Percentiles rank a stretch among this genome's conserved stretches.
phyloP scores from a whole-genome alignment of 495 filamentous ascomycete species.

The Penicillium samsonianum region DNA sequence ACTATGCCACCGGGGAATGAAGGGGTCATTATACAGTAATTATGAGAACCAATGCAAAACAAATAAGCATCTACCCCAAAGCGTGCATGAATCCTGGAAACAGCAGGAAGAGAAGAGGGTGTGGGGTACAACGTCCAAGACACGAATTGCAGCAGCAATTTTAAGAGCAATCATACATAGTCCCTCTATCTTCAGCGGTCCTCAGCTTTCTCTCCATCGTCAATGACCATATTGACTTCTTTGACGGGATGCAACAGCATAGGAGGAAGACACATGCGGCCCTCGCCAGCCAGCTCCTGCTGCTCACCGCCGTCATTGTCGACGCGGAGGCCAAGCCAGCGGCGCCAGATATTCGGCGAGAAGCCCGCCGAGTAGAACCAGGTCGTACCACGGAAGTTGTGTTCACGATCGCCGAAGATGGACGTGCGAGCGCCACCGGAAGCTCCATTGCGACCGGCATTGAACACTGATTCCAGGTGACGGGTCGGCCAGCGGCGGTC shows the following conservation, averaged over 20 bases:
- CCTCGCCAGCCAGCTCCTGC: conserved; percentile 73
- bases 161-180: not conserved
- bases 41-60: not conserved
- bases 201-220: conserved; percentile 43
- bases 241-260: conserved; percentile 96
- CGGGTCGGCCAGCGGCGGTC: conserved; percentile 85
- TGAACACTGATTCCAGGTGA: conserved; percentile 80
- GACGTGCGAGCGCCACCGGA: conserved; percentile 69
- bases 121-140: not conserved
- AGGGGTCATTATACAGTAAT: conserved; percentile 11
- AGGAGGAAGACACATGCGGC: conserved; percentile 89
- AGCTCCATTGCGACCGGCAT: conserved; percentile 80
- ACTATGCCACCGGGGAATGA: conserved; percentile 3
- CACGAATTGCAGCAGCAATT: not conserved
- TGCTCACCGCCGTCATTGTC: conserved; percentile 86
- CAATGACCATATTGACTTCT: conserved; percentile 74
- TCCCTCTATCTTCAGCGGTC: conserved; percentile 20
- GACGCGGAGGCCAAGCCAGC: conserved; percentile 84
- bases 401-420: conserved; percentile 83
- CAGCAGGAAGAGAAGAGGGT: not conserved
- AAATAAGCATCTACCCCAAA: conserved; percentile 1
- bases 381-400: conserved; percentile 83
- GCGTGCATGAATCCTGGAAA: conserved; percentile 1
- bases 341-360: conserved; percentile 75
- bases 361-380: conserved; percentile 97